Evolutionary conservation across 2,329 filamentous ascomycete species (phyloP), one percentile per base, ranked within the genome.

Genomic region (Sporothrix brasiliensis): DNA sequence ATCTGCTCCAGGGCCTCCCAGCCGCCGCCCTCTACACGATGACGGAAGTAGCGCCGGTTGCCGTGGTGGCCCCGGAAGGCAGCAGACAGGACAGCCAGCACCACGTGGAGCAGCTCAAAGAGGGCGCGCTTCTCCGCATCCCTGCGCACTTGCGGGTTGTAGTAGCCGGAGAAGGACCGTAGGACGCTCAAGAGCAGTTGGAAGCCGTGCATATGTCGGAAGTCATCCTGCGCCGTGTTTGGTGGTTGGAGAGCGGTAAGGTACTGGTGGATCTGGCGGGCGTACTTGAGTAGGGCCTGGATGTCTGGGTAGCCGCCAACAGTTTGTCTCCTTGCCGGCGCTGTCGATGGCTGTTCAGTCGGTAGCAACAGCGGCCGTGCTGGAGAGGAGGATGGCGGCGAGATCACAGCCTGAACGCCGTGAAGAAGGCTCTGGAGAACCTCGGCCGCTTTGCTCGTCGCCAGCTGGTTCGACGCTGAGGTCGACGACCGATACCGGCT

Each of bases 21-120:
- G 3, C 94, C 93, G 70, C 90, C 91, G 27, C 88, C 89, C 71
- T 92, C 87, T 41, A 96, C 88, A 74, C 88, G 86, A 74, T 89
- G 89, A 71, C 88, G 87, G 78, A 98, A 98, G 81, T 94, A 97
- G 75, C 92, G 88, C 76, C 90, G 87, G 80, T 98, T 99, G 24
- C 94, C 94, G 61, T 90, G 85, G 79, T 98, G 93, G 60, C 89
- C 88, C 69, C 88, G 87, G 74, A 99, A 86, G 16, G 89, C 89
- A 63, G 91, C 90, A 1, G 91, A 90, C 39, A 98, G 81, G 16
- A 95, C 87, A 44, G 88, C 88, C 52, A 95, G 82, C n/a, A 91
- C 85, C 10, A 86, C 86, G 76, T 93, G 88, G 21, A 97, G 82
- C 21, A 94, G 82, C 72, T 87, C 85, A 76, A 93, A 91, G 70